These are phyloP conservation scores for Sambucus nigra DNA, from an alignment of 129 eudicot species.

Conservation along the genomic window DNA sequence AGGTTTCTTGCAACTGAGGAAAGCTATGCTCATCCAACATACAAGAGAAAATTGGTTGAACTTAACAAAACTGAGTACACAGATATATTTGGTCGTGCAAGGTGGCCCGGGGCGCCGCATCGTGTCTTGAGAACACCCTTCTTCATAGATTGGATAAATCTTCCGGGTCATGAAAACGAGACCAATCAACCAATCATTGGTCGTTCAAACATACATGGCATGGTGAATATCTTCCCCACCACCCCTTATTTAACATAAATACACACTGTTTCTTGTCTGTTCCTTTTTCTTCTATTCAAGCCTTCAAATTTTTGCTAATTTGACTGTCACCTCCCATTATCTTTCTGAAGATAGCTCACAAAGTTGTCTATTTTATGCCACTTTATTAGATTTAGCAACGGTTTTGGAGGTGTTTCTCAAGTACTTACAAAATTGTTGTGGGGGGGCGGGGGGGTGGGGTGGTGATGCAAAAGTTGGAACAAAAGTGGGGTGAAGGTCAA, in stretches of 20 bases:
- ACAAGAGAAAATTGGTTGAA: constrained; percentile 76
- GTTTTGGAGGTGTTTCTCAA: too few relatives aligned
- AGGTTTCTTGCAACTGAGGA: constrained; percentile 92
- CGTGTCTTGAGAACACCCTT: constrained; percentile 76
- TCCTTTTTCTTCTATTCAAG: too few relatives aligned
- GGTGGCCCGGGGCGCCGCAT: constrained; percentile 94
- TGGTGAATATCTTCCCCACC: constrained; percentile 25
- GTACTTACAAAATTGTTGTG: too few relatives aligned
- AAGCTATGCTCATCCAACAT: constrained; percentile 83
- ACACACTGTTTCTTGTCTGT: neutral
- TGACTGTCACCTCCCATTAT: too few relatives aligned
- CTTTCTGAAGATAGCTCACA: too few relatives aligned
- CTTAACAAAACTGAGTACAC: constrained; percentile 68
- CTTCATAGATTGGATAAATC: constrained; percentile 59
- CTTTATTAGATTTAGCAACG: too few relatives aligned
- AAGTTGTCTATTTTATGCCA: too few relatives aligned
- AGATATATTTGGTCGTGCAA: constrained; percentile 76
- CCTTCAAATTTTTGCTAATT: too few relatives aligned
- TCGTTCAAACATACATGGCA: constrained; percentile 57
- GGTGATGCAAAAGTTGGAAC: too few relatives aligned
- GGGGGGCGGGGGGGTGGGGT: too few relatives aligned
- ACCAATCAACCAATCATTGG: constrained; percentile 70
- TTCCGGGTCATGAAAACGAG: constrained; percentile 61
- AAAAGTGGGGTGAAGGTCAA: too few relatives aligned
- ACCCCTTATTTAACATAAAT: neutral